phyloP scores from a whole-genome alignment of 2,329 filamentous ascomycete genomes.

The Arachnomyces sp. region DNA sequence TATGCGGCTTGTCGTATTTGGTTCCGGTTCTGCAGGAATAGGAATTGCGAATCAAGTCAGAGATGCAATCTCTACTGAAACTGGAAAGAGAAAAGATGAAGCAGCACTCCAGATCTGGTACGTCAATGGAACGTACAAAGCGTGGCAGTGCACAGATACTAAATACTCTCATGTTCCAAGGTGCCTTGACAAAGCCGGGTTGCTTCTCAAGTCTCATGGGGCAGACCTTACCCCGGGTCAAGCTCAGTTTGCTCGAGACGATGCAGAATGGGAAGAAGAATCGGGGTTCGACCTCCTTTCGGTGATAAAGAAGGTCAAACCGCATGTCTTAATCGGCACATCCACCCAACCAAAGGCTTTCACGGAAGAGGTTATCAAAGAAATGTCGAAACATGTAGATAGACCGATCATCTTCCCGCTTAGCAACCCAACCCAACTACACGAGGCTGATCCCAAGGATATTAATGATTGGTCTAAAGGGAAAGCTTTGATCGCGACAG shows the following conservation, averaged over 20 bases:
- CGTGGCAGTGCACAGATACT: neutral
- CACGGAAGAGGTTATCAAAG: conserved; percentile 63
- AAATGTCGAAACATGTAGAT: conserved; percentile 66
- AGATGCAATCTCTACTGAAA: conserved; percentile 67
- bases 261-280: conserved; percentile 54
- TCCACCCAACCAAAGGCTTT: conserved; percentile 72
- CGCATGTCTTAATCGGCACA: conserved; percentile 76
- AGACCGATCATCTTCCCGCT: conserved; percentile 74
- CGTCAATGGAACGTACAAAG: conserved; percentile 7
- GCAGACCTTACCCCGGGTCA: conserved; percentile 61
- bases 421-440: conserved; percentile 75
- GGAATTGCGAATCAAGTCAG: conserved; percentile 80
- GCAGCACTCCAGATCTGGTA: conserved; percentile 73
- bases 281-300: conserved; percentile 53
- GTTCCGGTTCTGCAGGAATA: conserved; percentile 71
- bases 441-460: conserved; percentile 73
- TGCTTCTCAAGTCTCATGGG: conserved; percentile 58
- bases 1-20: conserved; percentile 66
- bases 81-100: conserved; percentile 61
- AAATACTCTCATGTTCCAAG: conserved; percentile 35
- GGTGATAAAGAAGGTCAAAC: conserved; percentile 63
- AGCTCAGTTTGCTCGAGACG: conserved; percentile 56
- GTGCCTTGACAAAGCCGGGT: conserved; percentile 74
- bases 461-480: conserved; percentile 72
- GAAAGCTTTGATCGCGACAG: conserved; percentile 71